Percentiles rank a stretch among this genome's conserved stretches.
These are phyloP conservation scores for Candida yuanshanica DNA, from an alignment of 805 yeast genomes.

Conservation along the genomic window DNA sequence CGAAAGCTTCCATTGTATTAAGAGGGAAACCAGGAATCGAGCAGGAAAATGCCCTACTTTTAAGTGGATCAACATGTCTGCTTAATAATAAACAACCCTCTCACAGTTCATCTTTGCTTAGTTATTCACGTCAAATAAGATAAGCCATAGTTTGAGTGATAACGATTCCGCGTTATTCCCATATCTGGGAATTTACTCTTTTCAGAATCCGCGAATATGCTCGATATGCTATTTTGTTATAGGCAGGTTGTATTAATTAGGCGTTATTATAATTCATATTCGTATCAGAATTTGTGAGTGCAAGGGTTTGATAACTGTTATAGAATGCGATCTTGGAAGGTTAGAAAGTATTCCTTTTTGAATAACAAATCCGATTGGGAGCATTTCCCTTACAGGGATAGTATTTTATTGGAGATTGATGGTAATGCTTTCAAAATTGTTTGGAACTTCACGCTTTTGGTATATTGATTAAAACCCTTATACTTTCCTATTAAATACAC, in stretches of 20 bases:
- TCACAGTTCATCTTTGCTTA: not conserved
- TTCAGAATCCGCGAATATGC: not conserved
- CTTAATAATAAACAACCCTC: not conserved
- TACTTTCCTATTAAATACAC: too few relatives aligned
- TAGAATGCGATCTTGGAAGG: not conserved
- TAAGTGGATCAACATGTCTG: not conserved
- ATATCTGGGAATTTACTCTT: not conserved
- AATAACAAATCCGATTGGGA: constrained; percentile 16
- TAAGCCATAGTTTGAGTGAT: not conserved
- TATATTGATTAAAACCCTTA: constrained; percentile 4
- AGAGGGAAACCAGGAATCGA: not conserved
- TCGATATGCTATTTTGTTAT: too few relatives aligned
- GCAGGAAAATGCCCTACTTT: not conserved
- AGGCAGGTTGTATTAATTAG: too few relatives aligned
- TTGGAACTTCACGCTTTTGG: constrained; percentile 18
- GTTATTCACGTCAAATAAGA: not conserved
- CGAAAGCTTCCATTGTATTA: not conserved
- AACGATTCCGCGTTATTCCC: not conserved
- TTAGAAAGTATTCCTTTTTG: constrained; percentile 20
- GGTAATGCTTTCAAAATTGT: constrained; percentile 9
- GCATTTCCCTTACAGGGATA: constrained; percentile 22
- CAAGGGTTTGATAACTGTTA: too few relatives aligned
- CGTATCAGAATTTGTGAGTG: too few relatives aligned
- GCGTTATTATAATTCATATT: too few relatives aligned
- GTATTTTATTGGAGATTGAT: constrained; percentile 10